Conservation (phyloP, 73 alveolate genomes). For the Paramecium caudatum region DNA sequence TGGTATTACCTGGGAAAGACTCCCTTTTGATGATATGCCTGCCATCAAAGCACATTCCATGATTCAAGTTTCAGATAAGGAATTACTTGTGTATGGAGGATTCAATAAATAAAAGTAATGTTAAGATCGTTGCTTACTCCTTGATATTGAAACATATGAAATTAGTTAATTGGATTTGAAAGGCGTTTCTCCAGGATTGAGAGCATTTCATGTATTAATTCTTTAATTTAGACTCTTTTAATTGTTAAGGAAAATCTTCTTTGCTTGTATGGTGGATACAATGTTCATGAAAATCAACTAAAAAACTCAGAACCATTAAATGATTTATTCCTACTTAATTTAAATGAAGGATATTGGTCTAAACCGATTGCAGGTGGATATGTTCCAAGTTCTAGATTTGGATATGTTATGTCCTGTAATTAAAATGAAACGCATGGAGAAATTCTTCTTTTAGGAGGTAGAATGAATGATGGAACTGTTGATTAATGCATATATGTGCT, state of each 20-base stretch:
- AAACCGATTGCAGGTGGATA: slow-evolving; percentile 75
- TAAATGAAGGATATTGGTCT: slow-evolving; percentile 74
- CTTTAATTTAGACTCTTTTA: background rate
- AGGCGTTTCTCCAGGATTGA: slow-evolving; percentile 72
- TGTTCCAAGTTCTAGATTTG: slow-evolving; percentile 72
- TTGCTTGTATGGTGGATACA: slow-evolving; percentile 73
- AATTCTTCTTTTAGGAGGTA: slow-evolving; percentile 71
- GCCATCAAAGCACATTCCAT: slow-evolving; percentile 69
- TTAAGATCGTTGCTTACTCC: slow-evolving; percentile 46
- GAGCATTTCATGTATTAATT: slow-evolving; percentile 73
- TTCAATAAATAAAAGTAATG: slow-evolving; percentile 67
- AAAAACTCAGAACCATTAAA: slow-evolving; percentile 64
- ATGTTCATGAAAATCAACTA: slow-evolving; percentile 60
- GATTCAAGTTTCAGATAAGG: slow-evolving; percentile 45
- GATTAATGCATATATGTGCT: slow-evolving; percentile 66
- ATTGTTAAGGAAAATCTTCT: slow-evolving; percentile 69
- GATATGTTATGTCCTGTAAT: slow-evolving; percentile 73
- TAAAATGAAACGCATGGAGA: slow-evolving; percentile 70
- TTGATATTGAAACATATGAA: slow-evolving; percentile 64
- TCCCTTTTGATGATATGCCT: slow-evolving; percentile 60
- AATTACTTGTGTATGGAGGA: slow-evolving; percentile 71
- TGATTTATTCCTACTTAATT: slow-evolving; percentile 71
- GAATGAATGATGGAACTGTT: slow-evolving; percentile 59
- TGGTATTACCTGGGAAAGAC: slow-evolving; percentile 69
- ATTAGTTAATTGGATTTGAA: slow-evolving; percentile 57